These are phyloP conservation scores for Ceratobasidium sp. DNA, from an alignment of 1,284 basidiomycete species.

Conservation along the genomic window DNA sequence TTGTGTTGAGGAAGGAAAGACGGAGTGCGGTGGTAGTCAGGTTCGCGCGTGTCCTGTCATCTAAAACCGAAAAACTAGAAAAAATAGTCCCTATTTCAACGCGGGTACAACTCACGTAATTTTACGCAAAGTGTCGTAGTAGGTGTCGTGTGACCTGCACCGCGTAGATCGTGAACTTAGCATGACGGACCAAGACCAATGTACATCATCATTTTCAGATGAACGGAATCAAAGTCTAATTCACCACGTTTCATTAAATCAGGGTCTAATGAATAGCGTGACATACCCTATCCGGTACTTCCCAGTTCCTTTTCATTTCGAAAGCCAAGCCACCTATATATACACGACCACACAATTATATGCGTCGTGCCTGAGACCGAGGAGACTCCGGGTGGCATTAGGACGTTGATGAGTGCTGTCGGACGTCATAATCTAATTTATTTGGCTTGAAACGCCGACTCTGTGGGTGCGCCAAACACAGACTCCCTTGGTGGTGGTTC, in stretches of 20 bases:
- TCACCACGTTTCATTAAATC: background rate
- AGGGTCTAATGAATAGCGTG: conserved; percentile 15
- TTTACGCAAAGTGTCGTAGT: background rate
- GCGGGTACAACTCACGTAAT: background rate
- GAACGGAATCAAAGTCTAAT: conserved; percentile 44
- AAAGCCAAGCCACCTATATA: conserved; percentile 5
- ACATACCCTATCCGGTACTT: conserved; percentile 8
- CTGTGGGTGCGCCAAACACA: background rate
- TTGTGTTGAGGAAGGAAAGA: conserved; percentile 4
- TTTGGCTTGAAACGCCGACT: no score
- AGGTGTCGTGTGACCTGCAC: background rate
- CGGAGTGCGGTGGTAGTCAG: conserved; percentile 13
- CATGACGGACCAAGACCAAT: conserved; percentile 1
- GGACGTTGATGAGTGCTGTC: no score
- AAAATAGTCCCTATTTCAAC: background rate
- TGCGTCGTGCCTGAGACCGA: background rate
- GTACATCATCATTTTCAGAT: conserved; percentile 11
- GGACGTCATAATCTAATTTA: no score
- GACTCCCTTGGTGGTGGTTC: background rate
- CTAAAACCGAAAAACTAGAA: background rate
- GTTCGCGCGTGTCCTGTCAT: background rate
- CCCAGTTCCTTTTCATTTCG: conserved; percentile 20
- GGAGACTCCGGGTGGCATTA: background rate
- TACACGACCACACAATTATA: conserved; percentile 10
- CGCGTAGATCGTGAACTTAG: background rate